These are phyloP conservation scores for Phytophthora pini DNA, from an alignment of 352 stramenopile species.

Conservation along the genomic window DNA sequence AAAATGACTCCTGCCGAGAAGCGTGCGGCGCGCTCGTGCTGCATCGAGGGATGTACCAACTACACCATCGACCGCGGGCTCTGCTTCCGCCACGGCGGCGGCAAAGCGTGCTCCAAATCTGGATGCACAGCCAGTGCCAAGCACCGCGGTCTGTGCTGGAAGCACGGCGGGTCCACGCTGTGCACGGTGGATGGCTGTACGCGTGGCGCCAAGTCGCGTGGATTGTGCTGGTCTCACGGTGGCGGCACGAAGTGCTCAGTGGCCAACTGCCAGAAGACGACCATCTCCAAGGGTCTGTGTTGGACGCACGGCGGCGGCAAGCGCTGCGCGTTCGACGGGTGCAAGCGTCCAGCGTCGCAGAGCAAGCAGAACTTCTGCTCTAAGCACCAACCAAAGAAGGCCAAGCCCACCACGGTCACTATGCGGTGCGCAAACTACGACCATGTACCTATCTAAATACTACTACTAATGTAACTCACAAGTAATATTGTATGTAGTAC, in stretches of 20 bases:
- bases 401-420: neutral
- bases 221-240: conserved; percentile 86
- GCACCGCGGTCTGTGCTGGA: conserved; percentile 51
- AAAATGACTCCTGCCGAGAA: conserved; percentile 16
- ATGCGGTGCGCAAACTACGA: neutral
- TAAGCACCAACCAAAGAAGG: conserved; percentile 28
- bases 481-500: too few species aligned
- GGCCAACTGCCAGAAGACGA: conserved; percentile 41
- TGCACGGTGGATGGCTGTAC: conserved; percentile 62
- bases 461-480: too few species aligned
- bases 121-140: conserved; percentile 56
- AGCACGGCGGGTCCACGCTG: conserved; percentile 42
- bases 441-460: neutral
- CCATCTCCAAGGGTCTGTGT: conserved; percentile 47
- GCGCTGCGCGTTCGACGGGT: conserved; percentile 38
- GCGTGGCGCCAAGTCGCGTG: conserved; percentile 76
- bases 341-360: conserved; percentile 57
- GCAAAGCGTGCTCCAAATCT: conserved; percentile 64
- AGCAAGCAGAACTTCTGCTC: conserved; percentile 34
- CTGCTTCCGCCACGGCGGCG: conserved; percentile 48
- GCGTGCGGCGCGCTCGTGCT: conserved; percentile 56
- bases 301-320: conserved; percentile 57
- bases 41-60: conserved; percentile 49
- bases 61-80: conserved; percentile 60
- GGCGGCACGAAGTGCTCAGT: conserved; percentile 76